Evolutionary conservation across 202 grass and related monocot species (phyloP).

Genomic region (Zoysia matrella): DNA sequence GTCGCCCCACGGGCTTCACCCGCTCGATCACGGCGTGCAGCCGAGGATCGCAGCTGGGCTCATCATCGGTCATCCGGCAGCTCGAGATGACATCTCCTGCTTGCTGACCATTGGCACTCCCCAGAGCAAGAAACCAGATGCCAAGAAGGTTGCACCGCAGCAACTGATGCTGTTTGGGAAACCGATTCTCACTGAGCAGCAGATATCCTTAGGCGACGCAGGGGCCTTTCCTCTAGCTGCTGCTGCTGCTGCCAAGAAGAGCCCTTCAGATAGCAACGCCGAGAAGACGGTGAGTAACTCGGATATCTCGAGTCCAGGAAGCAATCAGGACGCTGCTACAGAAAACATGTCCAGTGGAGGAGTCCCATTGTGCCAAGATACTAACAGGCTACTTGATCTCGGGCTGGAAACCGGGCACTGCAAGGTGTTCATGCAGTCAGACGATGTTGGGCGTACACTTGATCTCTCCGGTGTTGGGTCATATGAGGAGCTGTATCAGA

Average conservation of each 20-base stretch:
- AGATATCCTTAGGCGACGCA: constrained; percentile 65
- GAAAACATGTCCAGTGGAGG: constrained; percentile 46
- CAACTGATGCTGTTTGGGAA: constrained; percentile 87
- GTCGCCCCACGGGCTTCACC: constrained; percentile 57
- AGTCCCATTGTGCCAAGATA: constrained; percentile 38
- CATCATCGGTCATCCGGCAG: constrained; percentile 51
- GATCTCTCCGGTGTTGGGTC: constrained; percentile 77
- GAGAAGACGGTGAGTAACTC: constrained; percentile 46
- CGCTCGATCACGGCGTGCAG: constrained; percentile 46
- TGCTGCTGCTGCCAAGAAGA: constrained; percentile 36
- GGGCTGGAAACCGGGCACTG: constrained; percentile 17
- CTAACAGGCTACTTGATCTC: constrained; percentile 46
- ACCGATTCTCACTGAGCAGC: constrained; percentile 84
- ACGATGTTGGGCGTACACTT: constrained; percentile 86
- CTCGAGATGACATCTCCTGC: constrained; percentile 76
- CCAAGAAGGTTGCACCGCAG: constrained; percentile 49
- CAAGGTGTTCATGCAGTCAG: constrained; percentile 88
- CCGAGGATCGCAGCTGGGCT: constrained; percentile 66
- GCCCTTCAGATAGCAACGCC: constrained; percentile 47
- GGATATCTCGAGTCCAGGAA: constrained; percentile 50
- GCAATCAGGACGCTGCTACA: constrained; percentile 41
- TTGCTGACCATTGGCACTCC: constrained; percentile 79
- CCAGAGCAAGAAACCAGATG: constrained; percentile 65
- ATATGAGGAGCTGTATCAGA: constrained; percentile 32
- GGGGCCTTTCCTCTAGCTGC: neutral